Conservation (phyloP, 2,329 filamentous ascomycete genomes). For the Penicillium sp. region DNA sequence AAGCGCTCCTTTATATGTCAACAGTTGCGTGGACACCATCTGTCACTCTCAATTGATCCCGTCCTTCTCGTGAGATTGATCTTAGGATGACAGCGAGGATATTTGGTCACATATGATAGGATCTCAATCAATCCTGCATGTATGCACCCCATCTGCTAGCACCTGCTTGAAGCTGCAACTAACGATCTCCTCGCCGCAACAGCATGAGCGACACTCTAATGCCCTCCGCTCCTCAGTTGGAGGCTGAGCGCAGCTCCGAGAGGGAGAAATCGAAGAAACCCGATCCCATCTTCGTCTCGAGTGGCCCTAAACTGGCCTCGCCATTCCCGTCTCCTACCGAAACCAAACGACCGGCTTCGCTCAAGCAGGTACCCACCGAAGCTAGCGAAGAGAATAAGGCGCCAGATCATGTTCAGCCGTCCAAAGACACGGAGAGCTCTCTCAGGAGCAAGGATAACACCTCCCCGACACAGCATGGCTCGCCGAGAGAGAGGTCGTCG, state of each 20-base stretch:
- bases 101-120: constrained; percentile 11
- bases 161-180: constrained; percentile 13
- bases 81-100: constrained; percentile 13
- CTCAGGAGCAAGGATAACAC: constrained; percentile 12
- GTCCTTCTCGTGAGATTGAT: not conserved
- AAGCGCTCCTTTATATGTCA: constrained; percentile 24
- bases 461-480: constrained; percentile 16
- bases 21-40: constrained; percentile 9
- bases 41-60: not conserved
- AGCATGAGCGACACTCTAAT: constrained; percentile 25
- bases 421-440: constrained; percentile 4
- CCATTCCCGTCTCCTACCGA: constrained; percentile 29
- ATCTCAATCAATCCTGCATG: constrained; percentile 21
- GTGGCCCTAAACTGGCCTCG: constrained; percentile 23
- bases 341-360: constrained; percentile 17
- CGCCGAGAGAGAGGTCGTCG: constrained; percentile 19
- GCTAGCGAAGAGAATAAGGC: constrained; percentile 9
- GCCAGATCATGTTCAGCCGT: not conserved
- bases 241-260: constrained; percentile 14
- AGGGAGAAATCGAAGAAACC: constrained; percentile 18
- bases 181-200: constrained; percentile 12
- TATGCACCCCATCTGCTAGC: constrained; percentile 9
- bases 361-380: constrained; percentile 15
- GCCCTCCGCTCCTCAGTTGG: constrained; percentile 18
- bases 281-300: constrained; percentile 18